Evolutionary conservation across 2,329 filamentous ascomycete species (phyloP).

Genomic region (Claviceps sp.): DNA sequence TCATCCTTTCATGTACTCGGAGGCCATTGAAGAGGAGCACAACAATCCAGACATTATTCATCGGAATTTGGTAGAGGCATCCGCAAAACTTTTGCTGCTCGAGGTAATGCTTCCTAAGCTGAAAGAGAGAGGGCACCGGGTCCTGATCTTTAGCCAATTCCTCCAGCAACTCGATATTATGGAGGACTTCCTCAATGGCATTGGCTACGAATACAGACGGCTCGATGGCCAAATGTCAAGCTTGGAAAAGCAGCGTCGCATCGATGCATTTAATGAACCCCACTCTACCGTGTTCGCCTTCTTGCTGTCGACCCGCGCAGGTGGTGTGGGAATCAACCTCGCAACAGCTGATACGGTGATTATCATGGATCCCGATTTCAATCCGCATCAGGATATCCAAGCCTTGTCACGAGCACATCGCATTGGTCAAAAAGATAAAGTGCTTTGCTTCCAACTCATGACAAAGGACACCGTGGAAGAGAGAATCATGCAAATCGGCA

Average conservation of each 20-base stretch:
- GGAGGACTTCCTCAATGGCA: conserved; percentile 75
- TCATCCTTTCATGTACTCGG: conserved; percentile 90
- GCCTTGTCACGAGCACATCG: conserved; percentile 87
- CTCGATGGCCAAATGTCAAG: conserved; percentile 75
- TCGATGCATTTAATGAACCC: conserved; percentile 84
- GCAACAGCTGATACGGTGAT: conserved; percentile 96
- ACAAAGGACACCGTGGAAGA: conserved; percentile 84
- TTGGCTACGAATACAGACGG: conserved; percentile 61
- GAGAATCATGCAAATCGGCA: conserved; percentile 89
- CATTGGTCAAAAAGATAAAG: conserved; percentile 92
- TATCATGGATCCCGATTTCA: conserved; percentile 93
- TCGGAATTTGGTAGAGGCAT: conserved; percentile 79
- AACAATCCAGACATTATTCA: conserved; percentile 49
- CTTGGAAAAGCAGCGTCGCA: conserved; percentile 82
- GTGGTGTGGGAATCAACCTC: conserved; percentile 93
- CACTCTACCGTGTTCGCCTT: conserved; percentile 79
- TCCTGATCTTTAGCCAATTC: conserved; percentile 94
- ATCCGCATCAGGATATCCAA: conserved; percentile 95
- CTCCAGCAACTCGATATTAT: conserved; percentile 76
- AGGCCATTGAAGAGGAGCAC: conserved; percentile 73
- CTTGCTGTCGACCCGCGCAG: conserved; percentile 82
- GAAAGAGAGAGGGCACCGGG: conserved; percentile 71
- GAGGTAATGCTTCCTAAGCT: conserved; percentile 80
- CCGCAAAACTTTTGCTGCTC: conserved; percentile 73
- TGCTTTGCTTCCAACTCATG: conserved; percentile 89